These are phyloP conservation scores for Talaromyces funiculosus DNA, from an alignment of 2,329 filamentous ascomycete species.

Conservation along the genomic window DNA sequence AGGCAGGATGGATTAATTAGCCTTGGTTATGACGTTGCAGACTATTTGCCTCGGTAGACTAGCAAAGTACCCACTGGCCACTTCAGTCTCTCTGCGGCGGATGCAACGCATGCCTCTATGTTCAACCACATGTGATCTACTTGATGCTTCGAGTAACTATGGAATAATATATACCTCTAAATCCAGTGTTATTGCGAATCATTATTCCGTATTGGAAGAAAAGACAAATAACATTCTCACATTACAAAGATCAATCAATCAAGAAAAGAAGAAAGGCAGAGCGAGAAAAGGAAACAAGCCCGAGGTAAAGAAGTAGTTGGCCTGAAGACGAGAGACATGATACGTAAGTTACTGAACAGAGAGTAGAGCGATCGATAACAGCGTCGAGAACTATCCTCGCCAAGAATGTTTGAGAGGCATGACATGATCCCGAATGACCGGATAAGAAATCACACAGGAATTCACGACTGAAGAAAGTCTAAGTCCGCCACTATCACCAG, in stretches of 20 bases:
- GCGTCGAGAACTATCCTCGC: background rate
- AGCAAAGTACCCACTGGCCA: background rate
- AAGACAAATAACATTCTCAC: constrained; percentile 12
- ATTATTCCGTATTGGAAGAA: constrained; percentile 30
- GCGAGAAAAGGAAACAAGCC: constrained; percentile 1
- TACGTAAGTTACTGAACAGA: constrained; percentile 9
- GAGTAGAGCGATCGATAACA: constrained; percentile 2
- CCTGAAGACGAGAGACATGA: constrained; percentile 14
- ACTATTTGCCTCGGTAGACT: constrained; percentile 13
- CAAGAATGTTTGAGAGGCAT: background rate
- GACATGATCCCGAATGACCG: background rate
- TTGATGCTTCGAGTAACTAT: background rate
- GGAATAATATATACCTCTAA: constrained; percentile 5
- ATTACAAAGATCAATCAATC: constrained; percentile 12
- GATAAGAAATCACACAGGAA: background rate
- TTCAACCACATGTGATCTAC: background rate
- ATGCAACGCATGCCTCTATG: background rate
- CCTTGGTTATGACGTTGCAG: constrained; percentile 15
- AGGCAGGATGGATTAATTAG: background rate
- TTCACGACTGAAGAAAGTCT: background rate
- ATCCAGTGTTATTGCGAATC: constrained; percentile 23
- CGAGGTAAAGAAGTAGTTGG: constrained; percentile 3
- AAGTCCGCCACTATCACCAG: background rate
- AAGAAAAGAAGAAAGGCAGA: background rate
- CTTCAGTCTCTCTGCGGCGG: background rate